A percentile compares a stretch with the other conserved stretches of the same genome.
phyloP scores from a whole-genome alignment of 768 basidiomycete species.

The Clitopilus passeckerianus region DNA sequence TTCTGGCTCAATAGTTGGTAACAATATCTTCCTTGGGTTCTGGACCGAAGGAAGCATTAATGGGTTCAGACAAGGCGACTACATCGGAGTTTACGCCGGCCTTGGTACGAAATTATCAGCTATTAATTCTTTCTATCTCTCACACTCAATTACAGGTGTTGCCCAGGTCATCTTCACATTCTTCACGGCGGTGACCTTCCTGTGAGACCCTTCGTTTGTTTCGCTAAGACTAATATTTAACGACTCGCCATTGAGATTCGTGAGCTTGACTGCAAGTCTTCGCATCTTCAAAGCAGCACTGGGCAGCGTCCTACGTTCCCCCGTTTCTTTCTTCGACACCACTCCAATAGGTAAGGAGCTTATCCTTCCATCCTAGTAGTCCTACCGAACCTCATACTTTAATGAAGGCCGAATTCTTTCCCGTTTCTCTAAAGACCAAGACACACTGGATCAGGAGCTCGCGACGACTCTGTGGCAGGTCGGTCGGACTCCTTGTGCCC shows the following conservation, averaged over 20 bases:
- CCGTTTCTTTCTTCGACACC: constrained; percentile 66
- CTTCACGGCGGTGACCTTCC: constrained; percentile 40
- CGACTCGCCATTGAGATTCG: constrained; percentile 18
- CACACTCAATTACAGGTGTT: constrained; percentile 25
- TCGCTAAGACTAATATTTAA: not conserved
- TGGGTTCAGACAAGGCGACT: constrained; percentile 55
- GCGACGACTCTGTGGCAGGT: constrained; percentile 45
- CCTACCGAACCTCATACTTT: not conserved
- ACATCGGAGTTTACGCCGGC: constrained; percentile 58
- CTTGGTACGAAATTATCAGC: constrained; percentile 26
- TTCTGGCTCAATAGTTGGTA: constrained; percentile 38
- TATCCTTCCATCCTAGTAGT: not conserved
- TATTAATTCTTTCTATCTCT: not conserved
- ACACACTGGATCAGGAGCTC: constrained; percentile 48
- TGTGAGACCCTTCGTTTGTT: constrained; percentile 26
- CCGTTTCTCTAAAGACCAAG: constrained; percentile 56
- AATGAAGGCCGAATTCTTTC: constrained; percentile 50
- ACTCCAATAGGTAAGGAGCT: constrained; percentile 52
- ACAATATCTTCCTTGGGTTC: constrained; percentile 66
- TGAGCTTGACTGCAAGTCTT: constrained; percentile 34
- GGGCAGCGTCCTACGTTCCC: constrained; percentile 50
- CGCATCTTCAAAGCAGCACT: constrained; percentile 54
- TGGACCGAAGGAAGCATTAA: constrained; percentile 60
- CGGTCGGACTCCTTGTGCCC: not conserved
- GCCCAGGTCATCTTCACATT: constrained; percentile 50